Percentiles rank a stretch among this genome's conserved stretches.
Evolutionary conservation across 1,284 basidiomycete species (phyloP).

Genomic region (Inonotus obliquus): DNA sequence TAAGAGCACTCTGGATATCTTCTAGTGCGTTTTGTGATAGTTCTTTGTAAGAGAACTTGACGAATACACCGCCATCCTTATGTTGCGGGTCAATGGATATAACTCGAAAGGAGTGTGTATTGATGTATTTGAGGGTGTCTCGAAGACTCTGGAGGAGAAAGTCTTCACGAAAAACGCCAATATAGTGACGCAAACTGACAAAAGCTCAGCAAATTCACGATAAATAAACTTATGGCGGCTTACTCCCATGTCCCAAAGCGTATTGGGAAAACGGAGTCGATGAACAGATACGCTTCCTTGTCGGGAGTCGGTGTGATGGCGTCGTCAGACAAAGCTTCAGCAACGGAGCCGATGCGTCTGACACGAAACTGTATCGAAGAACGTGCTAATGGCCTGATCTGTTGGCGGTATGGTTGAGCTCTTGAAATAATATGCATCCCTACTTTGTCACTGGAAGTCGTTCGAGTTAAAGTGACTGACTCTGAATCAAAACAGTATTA

Average conservation of each 20-base stretch:
- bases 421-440: background rate
- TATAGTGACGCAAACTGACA: conserved; percentile 54
- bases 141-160: conserved; percentile 44
- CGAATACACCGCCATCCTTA: conserved; percentile 87
- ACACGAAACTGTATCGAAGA: background rate
- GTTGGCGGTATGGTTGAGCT: background rate
- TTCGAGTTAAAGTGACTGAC: background rate
- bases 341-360: background rate
- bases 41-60: conserved; percentile 65
- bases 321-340: background rate
- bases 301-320: background rate
- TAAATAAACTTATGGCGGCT: conserved; percentile 24
- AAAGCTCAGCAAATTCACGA: background rate
- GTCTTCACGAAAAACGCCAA: conserved; percentile 55
- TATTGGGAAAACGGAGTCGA: conserved; percentile 57
- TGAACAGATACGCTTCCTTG: conserved; percentile 42
- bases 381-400: background rate
- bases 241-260: conserved; percentile 49
- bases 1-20: conserved; percentile 45
- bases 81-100: conserved; percentile 54
- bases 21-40: conserved; percentile 39
- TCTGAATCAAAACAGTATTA: background rate
- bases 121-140: conserved; percentile 45
- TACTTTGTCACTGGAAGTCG: background rate
- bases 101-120: conserved; percentile 51